Evolutionary conservation across 2,329 filamentous ascomycete genomes (phyloP).

Genomic region (Aspergillus sp.): DNA sequence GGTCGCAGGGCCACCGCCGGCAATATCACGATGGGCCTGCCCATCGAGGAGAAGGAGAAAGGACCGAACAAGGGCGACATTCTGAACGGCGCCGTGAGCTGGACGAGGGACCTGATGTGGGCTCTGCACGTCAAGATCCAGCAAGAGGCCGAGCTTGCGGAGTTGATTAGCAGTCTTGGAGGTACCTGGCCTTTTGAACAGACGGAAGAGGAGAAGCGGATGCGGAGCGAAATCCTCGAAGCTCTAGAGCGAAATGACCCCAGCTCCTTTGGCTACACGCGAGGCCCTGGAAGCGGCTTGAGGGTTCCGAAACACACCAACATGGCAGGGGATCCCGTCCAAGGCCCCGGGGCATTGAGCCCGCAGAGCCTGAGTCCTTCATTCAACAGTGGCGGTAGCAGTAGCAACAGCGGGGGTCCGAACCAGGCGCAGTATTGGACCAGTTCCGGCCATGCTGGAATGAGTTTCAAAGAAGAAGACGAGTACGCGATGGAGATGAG

Average conservation of each 20-base stretch:
- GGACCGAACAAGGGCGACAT: slow-evolving; percentile 98
- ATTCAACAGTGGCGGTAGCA: slow-evolving; percentile 62
- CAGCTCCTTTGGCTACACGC: slow-evolving; percentile 71
- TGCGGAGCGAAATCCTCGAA: slow-evolving; percentile 87
- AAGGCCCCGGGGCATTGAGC: slow-evolving; percentile 40
- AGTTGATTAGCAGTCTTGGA: slow-evolving; percentile 62
- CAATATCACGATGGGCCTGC: slow-evolving; percentile 85
- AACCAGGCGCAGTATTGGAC: slow-evolving; percentile 47
- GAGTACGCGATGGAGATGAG: slow-evolving; percentile 74
- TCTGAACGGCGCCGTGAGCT: slow-evolving; percentile 90
- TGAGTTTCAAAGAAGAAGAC: slow-evolving; percentile 89
- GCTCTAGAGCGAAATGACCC: slow-evolving; percentile 72
- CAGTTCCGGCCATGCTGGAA: slow-evolving; percentile 43
- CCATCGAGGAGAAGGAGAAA: slow-evolving; percentile 95
- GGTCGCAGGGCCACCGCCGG: slow-evolving; percentile 70
- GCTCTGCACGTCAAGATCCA: slow-evolving; percentile 81
- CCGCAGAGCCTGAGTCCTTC: slow-evolving; percentile 59
- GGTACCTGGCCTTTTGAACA: slow-evolving; percentile 70
- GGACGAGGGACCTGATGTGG: slow-evolving; percentile 98
- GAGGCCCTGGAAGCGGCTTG: slow-evolving; percentile 71
- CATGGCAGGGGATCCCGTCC: slow-evolving; percentile 68
- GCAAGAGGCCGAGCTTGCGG: slow-evolving; percentile 77
- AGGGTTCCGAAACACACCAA: slow-evolving; percentile 91
- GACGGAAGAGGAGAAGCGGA: slow-evolving; percentile 86
- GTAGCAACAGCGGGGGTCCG: slow-evolving; percentile 40